A percentile compares a stretch with the other conserved stretches of the same genome.
These are phyloP conservation scores for Mucor indicus DNA, from an alignment of 371 early-diverging fungal genomes.

Conservation along the genomic window DNA sequence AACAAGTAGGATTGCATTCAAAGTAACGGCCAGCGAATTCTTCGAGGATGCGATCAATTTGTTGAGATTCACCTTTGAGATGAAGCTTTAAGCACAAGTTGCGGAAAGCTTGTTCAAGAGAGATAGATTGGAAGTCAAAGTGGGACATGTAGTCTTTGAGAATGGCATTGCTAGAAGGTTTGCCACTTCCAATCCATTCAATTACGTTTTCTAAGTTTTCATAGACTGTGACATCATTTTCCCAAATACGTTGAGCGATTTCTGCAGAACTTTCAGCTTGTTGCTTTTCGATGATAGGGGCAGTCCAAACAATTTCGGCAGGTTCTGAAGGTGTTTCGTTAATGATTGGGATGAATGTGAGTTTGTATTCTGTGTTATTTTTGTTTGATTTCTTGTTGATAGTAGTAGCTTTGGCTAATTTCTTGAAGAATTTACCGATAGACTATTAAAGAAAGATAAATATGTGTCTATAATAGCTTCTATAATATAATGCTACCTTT, in stretches of 20 bases:
- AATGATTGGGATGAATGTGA: constrained; percentile 15
- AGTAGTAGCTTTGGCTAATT: constrained; percentile 1
- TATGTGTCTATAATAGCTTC: background rate
- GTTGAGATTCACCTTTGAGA: constrained; percentile 84
- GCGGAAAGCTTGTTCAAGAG: constrained; percentile 74
- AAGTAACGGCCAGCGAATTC: constrained; percentile 70
- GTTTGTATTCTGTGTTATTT: constrained; percentile 10
- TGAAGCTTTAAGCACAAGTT: constrained; percentile 64
- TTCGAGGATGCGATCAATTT: constrained; percentile 75
- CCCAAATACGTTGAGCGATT: constrained; percentile 38
- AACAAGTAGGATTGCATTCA: constrained; percentile 62
- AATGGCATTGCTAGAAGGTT: constrained; percentile 49
- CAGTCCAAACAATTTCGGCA: constrained; percentile 3
- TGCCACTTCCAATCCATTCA: constrained; percentile 42
- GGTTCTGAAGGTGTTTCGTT: background rate
- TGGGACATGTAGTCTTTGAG: constrained; percentile 65
- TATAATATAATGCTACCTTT: constrained; percentile 5
- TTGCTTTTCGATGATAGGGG: background rate
- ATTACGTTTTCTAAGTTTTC: constrained; percentile 29
- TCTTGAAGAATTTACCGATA: constrained; percentile 11
- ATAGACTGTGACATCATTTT: constrained; percentile 38
- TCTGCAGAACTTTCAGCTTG: constrained; percentile 5
- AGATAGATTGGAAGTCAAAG: constrained; percentile 63
- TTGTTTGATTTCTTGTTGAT: constrained; percentile 7
- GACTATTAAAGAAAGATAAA: constrained; percentile 2